A percentile compares a stretch with the other conserved stretches of the same genome.
Evolutionary conservation across 164 flowering plant species (phyloP).

Genomic region (Nelumbo lutea): DNA sequence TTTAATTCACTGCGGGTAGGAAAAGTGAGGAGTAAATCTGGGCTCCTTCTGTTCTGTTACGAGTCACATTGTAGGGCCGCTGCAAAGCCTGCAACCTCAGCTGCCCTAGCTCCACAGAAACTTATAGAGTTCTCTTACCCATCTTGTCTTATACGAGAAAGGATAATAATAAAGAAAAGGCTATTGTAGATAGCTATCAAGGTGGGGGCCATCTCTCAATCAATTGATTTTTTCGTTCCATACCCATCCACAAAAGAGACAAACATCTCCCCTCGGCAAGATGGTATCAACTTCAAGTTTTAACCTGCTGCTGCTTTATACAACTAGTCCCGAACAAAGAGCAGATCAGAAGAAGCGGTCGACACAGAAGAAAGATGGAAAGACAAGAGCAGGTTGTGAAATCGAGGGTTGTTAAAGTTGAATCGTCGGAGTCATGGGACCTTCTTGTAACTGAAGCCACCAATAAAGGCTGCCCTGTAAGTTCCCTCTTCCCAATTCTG

Average conservation of each 20-base stretch:
- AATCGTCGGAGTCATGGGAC: slow-evolving; percentile 57
- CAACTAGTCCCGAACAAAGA: background rate
- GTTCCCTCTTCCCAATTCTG: slow-evolving; percentile 2
- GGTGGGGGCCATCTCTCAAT: background rate
- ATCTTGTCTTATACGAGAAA: too few species aligned
- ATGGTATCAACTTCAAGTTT: background rate
- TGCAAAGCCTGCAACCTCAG: too few species aligned
- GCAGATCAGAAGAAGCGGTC: background rate
- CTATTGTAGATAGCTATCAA: background rate
- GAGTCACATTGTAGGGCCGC: too few species aligned
- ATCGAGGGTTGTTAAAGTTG: slow-evolving; percentile 47
- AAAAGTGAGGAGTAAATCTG: too few species aligned
- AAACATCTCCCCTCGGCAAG: background rate
- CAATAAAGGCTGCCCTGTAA: slow-evolving; percentile 48
- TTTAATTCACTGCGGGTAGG: too few species aligned
- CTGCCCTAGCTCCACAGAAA: too few species aligned
- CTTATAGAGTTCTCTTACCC: too few species aligned
- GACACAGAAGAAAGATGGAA: slow-evolving; percentile 25
- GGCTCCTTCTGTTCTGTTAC: too few species aligned
- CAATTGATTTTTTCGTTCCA: background rate
- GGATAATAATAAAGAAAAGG: too few species aligned
- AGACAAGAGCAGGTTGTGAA: slow-evolving; percentile 26
- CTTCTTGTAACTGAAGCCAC: slow-evolving; percentile 32
- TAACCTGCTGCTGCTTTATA: background rate
- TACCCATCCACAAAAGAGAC: background rate